Base-by-base conservation (phyloP, 225 moss, liverwort and hornwort genomes). In the Marchantia paleacea region DNA sequence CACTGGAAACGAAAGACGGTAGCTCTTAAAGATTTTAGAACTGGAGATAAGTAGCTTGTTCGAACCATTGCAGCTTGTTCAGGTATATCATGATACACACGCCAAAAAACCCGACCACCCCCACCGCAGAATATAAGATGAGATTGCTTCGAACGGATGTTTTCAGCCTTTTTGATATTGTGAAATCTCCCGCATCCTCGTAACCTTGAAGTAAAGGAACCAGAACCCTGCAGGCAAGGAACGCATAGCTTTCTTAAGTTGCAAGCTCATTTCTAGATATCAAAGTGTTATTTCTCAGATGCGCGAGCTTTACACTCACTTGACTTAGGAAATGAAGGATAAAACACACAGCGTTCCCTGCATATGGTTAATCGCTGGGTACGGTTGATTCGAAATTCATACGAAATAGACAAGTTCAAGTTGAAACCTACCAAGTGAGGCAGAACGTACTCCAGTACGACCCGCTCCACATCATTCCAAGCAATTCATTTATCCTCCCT, bases 401-500 rank as follows among this genome's bases (percentile, higher is more conserved):
- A 7, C 4, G 60, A 8, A 31, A 7, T 9, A 39, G 18, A 3
- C 12, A 55, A 26, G 39, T 39, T 69, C 50, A 48, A 47, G 13
- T 50, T 24, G 55, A 20, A 16, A 69, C 89, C 7, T 89, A 99
- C 99, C 99, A 99, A 71, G 99, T 99, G 77, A 99, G 99, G 73
- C 86, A 88, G 80, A 99, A 99, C 22, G 99, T 99, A 88, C 99
- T 99, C 99, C 99, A 99, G 81, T 99, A 99, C 16, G 99, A 99
- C 85, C 92, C 94, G 81, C 90, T 89, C 99, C 99, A 99, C 82
- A 99, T 83, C 73, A 86, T 73, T 47, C 89, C 94, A 73, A 99
- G 83, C 50, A 76, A 3, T 54, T 81, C 72, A 83, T 85, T 89
- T 79, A 87, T 85, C 89, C 81, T 80, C 52, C 93, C 92, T 69